These are phyloP conservation scores for Neonectria coccinea DNA, from an alignment of 2,329 filamentous ascomycete species.

Conservation along the genomic window DNA sequence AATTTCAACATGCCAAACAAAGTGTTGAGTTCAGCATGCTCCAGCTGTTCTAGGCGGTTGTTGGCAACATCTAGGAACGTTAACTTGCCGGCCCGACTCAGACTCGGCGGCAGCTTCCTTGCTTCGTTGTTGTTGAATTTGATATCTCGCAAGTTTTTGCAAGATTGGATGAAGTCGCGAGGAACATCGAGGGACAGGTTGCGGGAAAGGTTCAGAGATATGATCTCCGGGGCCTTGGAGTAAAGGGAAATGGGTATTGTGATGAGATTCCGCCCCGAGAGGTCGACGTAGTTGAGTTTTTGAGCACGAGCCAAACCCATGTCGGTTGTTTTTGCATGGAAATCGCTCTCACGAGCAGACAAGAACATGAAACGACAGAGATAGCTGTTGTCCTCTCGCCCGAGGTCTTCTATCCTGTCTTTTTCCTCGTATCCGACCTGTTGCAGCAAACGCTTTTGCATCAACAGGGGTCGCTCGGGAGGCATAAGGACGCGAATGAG, in stretches of 20 bases:
- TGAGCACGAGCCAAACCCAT: conserved; percentile 83
- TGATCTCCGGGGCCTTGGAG: conserved; percentile 90
- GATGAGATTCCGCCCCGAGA: conserved; percentile 88
- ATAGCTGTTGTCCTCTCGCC: conserved; percentile 97
- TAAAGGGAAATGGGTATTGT: conserved; percentile 96
- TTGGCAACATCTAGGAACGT: conserved; percentile 96
- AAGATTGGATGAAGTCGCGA: conserved; percentile 95
- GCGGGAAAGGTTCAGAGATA: conserved; percentile 91
- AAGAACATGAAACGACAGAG: conserved; percentile 96
- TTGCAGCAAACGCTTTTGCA: conserved; percentile 91
- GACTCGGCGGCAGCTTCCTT: conserved; percentile 83
- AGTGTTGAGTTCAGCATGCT: conserved; percentile 83
- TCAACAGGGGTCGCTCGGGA: conserved; percentile 84
- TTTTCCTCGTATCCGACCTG: conserved; percentile 90
- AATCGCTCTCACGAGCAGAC: conserved; percentile 87
- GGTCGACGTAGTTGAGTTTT: conserved; percentile 94
- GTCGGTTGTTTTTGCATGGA: conserved; percentile 76
- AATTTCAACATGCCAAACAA: conserved; percentile 85
- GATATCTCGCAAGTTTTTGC: conserved; percentile 91
- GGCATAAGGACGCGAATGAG: conserved; percentile 83
- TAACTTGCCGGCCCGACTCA: conserved; percentile 82
- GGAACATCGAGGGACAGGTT: conserved; percentile 94
- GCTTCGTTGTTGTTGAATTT: conserved; percentile 97
- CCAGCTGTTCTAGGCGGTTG: conserved; percentile 88
- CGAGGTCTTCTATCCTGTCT: conserved; percentile 91